A percentile compares a stretch with the other conserved stretches of the same genome.
phyloP scores from a whole-genome alignment of 176 grass and related monocot species.

The Aegilops bicornis region DNA sequence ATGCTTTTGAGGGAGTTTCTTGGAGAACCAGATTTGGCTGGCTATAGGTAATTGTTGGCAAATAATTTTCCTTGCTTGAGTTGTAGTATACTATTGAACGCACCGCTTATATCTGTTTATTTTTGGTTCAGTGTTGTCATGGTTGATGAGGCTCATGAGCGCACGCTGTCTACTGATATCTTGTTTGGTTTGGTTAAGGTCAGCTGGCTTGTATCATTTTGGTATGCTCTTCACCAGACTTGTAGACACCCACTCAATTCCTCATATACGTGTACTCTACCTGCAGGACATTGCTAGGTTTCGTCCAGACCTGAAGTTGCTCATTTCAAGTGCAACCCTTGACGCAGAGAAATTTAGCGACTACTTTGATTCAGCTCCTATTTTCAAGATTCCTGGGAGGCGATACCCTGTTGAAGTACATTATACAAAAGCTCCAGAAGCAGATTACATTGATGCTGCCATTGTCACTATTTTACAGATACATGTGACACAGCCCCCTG shows the following conservation, averaged over 20 bases:
- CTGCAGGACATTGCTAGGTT: conserved; percentile 85
- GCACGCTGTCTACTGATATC: conserved; percentile 92
- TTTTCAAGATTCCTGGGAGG: conserved; percentile 93
- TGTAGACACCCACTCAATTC: not conserved
- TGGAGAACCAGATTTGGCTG: conserved; percentile 89
- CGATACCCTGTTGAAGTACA: conserved; percentile 82
- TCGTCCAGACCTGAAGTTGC: conserved; percentile 79
- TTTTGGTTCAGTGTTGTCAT: conserved; percentile 70
- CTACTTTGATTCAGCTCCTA: conserved; percentile 85
- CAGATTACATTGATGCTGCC: conserved; percentile 95
- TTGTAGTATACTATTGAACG: not conserved
- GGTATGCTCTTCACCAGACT: conserved; percentile 10
- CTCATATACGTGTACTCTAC: conserved; percentile 20
- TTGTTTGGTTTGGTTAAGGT: conserved; percentile 97
- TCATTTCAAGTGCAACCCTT: conserved; percentile 97
- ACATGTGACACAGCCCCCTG: conserved; percentile 84
- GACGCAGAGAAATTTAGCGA: conserved; percentile 96
- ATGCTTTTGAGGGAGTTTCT: conserved; percentile 97
- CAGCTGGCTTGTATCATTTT: conserved; percentile 18
- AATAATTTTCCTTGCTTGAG: not conserved
- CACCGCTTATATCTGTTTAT: conserved; percentile 25
- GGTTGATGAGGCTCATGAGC: conserved; percentile 97
- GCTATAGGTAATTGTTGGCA: conserved; percentile 62
- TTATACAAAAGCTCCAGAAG: conserved; percentile 92
- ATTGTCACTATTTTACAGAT: conserved; percentile 94